Evolutionary conservation across 164 flowering plant genomes (phyloP).

Genomic region (Tetrastigma voinierianum): DNA sequence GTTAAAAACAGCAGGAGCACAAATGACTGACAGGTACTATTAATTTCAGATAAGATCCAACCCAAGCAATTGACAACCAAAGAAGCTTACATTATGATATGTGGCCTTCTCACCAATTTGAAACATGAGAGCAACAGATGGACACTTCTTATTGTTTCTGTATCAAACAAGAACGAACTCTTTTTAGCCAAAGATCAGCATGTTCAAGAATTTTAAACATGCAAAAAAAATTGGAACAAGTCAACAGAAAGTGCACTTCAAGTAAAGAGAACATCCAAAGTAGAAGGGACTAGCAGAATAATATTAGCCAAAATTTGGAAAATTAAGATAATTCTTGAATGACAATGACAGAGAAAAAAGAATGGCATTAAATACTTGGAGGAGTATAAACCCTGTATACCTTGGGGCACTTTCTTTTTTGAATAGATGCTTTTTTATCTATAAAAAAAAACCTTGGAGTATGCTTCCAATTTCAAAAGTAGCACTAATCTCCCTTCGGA

Average conservation of each 20-base stretch:
- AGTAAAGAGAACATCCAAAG: not conserved
- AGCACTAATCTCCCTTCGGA: not conserved
- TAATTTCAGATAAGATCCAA: not conserved
- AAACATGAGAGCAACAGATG: slow-evolving; percentile 98
- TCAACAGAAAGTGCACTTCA: not conserved
- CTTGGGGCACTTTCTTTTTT: too few species aligned
- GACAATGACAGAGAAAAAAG: not conserved
- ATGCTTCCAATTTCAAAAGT: not conserved
- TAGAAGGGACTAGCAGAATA: not conserved
- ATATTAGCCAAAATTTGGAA: not conserved
- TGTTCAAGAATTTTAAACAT: not conserved
- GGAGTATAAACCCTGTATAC: too few species aligned
- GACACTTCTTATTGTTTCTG: slow-evolving; percentile 69
- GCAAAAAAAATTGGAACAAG: not conserved
- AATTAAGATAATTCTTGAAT: not conserved
- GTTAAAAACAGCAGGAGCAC: not conserved
- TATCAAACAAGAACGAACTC: slow-evolving; percentile 15
- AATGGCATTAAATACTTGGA: not conserved
- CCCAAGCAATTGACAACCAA: not conserved
- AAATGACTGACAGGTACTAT: too few species aligned
- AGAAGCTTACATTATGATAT: slow-evolving; percentile 71
- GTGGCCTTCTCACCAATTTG: slow-evolving; percentile 83
- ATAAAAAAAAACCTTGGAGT: not conserved
- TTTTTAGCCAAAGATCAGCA: slow-evolving; percentile 1
- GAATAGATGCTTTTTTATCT: too few species aligned